These are phyloP conservation scores for Petunia axillaris DNA, from an alignment of 257 asterid genomes.

Conservation along the genomic window DNA sequence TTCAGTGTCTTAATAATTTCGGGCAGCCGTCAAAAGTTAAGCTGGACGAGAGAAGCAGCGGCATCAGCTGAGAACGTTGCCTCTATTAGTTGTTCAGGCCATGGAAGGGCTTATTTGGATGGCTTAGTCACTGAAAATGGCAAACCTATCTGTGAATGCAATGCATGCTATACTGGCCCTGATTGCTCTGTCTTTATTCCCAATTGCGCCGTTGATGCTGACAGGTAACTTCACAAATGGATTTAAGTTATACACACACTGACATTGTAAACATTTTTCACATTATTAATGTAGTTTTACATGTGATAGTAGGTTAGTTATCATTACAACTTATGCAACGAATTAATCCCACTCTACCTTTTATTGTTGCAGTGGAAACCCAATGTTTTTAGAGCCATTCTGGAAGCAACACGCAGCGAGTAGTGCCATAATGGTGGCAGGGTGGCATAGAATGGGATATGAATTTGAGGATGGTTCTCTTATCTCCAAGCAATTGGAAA, in stretches of 20 bases:
- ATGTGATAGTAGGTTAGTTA: no score
- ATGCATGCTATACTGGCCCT: constrained; percentile 58
- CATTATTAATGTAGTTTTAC: no score
- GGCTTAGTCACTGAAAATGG: constrained; percentile 38
- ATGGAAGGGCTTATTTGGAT: constrained; percentile 67
- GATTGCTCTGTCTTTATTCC: constrained; percentile 47
- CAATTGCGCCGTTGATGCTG: constrained; percentile 57
- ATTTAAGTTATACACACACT: not conserved
- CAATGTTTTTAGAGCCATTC: constrained; percentile 41
- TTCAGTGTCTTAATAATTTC: not conserved
- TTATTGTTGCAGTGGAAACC: constrained; percentile 43
- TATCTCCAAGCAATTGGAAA: constrained; percentile 27
- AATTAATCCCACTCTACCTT: no score
- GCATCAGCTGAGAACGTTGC: constrained; percentile 70
- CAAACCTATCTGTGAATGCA: constrained; percentile 64
- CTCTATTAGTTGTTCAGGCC: constrained; percentile 50
- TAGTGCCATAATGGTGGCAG: constrained; percentile 12
- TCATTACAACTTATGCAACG: no score
- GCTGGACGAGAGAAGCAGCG: constrained; percentile 62
- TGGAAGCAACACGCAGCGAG: constrained; percentile 28
- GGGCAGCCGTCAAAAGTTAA: constrained; percentile 27
- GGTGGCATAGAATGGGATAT: constrained; percentile 30
- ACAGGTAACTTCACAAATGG: constrained; percentile 37
- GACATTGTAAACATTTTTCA: no score
- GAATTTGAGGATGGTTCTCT: constrained; percentile 22